Base-by-base conservation (phyloP, 805 yeast genomes). In the Saturnispora diversa region DNA sequence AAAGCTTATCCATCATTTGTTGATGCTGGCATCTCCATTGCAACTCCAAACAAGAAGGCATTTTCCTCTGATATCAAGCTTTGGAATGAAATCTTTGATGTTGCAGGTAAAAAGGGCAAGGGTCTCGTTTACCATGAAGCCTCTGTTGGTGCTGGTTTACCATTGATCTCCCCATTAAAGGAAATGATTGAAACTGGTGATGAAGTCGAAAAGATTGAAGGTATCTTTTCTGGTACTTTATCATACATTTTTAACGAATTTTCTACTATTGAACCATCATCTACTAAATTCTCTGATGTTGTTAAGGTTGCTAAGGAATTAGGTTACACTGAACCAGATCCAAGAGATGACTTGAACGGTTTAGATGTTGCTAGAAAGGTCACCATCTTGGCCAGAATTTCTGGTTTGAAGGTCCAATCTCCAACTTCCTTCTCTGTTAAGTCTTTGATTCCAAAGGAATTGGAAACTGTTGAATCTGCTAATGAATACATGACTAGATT, bases 251-350 rank as follows among this genome's bases (percentile, higher is more conserved):
- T 92, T 72, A 92, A 92, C 65, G 88, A 84, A 58, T 92, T 79
- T 63, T 85, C 96, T 31, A 75, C 94, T 35, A 64, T 77, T 40
- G 69, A 68, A 45, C 66, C 79, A 34, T 67, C 72, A 35, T 69
- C 73, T 37, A 72, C 76, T 45, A 84, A 82, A 59, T 92, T 88
- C 62, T 86, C 97, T 20, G 95, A 87, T 41, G 80, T 92, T 37
- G 97, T 92, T 44, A 70, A 74, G 48, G 77, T 78, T 35, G 98
- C 99, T 39, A 90, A 90, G 66, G 65, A 78, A 39, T 70, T 86
- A 50, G 99, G 99, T 38, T 92, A 86, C 74, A 90, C 97, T 31
- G 98, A 92, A 66, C 99, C 99, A 37, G 99, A 92, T 63, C 98
- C 99, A 63, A 81, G 99, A 66, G 99, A 92, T 62, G 99, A 92